A percentile compares a stretch with the other conserved stretches of the same genome.
These are phyloP conservation scores for Orbilia oligospora DNA, from an alignment of 2,329 filamentous ascomycete species.

Conservation along the genomic window DNA sequence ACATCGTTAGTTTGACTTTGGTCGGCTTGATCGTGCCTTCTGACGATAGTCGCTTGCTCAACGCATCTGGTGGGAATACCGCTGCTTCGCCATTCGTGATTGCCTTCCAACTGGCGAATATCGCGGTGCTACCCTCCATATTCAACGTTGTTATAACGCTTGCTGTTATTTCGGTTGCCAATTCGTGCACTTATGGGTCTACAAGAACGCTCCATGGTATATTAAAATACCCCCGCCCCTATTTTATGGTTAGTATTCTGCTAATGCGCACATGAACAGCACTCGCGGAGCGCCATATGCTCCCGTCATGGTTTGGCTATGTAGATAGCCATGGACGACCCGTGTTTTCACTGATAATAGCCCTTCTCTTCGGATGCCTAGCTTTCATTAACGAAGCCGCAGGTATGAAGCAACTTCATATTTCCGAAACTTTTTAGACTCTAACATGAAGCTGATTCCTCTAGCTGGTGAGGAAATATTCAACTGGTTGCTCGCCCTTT, in stretches of 20 bases:
- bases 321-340: conserved; percentile 69
- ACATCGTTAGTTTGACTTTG: conserved; percentile 69
- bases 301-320: conserved; percentile 67
- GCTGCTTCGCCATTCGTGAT: conserved; percentile 77
- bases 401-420: conserved; percentile 4
- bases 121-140: conserved; percentile 74
- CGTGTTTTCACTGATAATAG: conserved; percentile 62
- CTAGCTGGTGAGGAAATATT: conserved; percentile 72
- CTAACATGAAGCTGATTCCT: neutral
- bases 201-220: conserved; percentile 57
- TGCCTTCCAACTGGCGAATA: conserved; percentile 74
- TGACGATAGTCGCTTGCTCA: conserved; percentile 67
- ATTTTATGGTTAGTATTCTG: neutral
- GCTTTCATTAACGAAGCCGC: conserved; percentile 63
- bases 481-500: conserved; percentile 78
- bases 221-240: too few species aligned
- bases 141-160: conserved; percentile 76
- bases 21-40: conserved; percentile 69
- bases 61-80: conserved; percentile 66
- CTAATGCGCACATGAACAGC: conserved; percentile 21
- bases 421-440: neutral
- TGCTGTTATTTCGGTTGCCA: conserved; percentile 55
- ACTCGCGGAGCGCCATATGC: conserved; percentile 46
- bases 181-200: conserved; percentile 55
- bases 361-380: conserved; percentile 49